Percentiles rank a stretch among this genome's conserved stretches.
Conservation (phyloP, 495 filamentous ascomycete genomes). For the Xylaria palmicola region DNA sequence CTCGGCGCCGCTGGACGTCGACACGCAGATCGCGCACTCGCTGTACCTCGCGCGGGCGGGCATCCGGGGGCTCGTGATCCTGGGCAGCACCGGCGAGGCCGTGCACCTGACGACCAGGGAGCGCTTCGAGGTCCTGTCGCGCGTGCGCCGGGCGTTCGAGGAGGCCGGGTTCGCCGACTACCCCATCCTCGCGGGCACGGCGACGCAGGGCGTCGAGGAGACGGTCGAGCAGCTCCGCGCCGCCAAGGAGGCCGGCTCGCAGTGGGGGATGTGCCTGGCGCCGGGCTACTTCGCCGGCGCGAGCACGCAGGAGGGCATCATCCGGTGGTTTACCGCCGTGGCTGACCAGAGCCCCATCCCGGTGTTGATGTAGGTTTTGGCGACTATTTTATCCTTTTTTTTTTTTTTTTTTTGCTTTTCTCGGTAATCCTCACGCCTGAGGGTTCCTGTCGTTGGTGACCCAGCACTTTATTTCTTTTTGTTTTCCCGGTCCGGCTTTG, state of each 20-base stretch:
- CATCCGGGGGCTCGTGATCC: constrained; percentile 62
- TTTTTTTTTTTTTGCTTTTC: neutral
- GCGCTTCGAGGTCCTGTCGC: constrained; percentile 53
- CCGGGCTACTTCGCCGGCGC: constrained; percentile 57
- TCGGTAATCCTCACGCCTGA: neutral
- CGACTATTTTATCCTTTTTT: neutral
- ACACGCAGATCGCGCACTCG: constrained; percentile 57
- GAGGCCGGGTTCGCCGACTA: constrained; percentile 58
- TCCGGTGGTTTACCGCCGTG: constrained; percentile 54
- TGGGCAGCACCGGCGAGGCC: constrained; percentile 69
- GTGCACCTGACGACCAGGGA: constrained; percentile 62
- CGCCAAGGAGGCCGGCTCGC: constrained; percentile 57
- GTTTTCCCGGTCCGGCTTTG: too few relatives aligned
- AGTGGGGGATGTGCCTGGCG: constrained; percentile 61
- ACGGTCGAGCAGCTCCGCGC: constrained; percentile 58
- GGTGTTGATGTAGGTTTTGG: constrained; percentile 47
- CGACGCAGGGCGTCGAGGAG: constrained; percentile 62
- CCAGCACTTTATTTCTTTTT: too few relatives aligned
- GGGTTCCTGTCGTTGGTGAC: neutral
- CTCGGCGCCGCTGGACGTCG: constrained; percentile 46
- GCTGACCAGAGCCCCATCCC: constrained; percentile 55
- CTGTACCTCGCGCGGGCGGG: constrained; percentile 62
- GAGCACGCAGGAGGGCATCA: constrained; percentile 48
- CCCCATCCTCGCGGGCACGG: constrained; percentile 67
- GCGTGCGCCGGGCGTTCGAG: constrained; percentile 53